phyloP scores from a whole-genome alignment of 108 stramenopile species.

The Pseudonitzschia pungens region DNA sequence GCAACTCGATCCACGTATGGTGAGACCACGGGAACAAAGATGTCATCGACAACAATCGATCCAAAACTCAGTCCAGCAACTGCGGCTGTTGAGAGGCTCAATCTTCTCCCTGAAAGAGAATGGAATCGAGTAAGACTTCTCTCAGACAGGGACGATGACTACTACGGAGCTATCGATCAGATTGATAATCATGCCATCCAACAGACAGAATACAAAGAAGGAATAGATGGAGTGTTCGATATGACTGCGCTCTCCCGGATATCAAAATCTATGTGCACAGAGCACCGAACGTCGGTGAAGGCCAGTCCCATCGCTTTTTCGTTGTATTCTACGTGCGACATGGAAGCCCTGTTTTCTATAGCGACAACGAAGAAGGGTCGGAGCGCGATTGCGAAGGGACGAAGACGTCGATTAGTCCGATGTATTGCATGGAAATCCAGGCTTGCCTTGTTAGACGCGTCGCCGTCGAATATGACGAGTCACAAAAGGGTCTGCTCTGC shows the following conservation, averaged over 20 bases:
- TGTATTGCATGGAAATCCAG: conserved; percentile 7
- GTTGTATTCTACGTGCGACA: not conserved
- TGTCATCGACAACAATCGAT: too few relatives aligned
- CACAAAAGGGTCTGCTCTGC: not conserved
- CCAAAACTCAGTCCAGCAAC: conserved; percentile 5
- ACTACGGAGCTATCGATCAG: not conserved
- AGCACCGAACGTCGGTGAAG: not conserved
- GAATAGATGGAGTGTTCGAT: not conserved
- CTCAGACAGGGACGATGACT: not conserved
- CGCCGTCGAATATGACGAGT: not conserved
- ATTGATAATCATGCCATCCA: not conserved
- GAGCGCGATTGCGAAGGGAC: not conserved
- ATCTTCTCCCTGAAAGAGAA: not conserved
- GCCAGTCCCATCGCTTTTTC: not conserved
- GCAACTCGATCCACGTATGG: too few relatives aligned
- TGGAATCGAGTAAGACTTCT: conserved; percentile 1
- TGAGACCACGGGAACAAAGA: too few relatives aligned
- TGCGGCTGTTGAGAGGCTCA: not conserved
- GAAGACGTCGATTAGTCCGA: not conserved
- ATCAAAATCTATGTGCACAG: not conserved
- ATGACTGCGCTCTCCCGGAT: not conserved
- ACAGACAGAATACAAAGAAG: not conserved
- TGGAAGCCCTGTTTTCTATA: not conserved
- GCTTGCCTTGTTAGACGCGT: not conserved
- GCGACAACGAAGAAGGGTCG: not conserved